Evolutionary conservation across 148 eudicot genomes (phyloP).

Genomic region (Limonium bicolor): DNA sequence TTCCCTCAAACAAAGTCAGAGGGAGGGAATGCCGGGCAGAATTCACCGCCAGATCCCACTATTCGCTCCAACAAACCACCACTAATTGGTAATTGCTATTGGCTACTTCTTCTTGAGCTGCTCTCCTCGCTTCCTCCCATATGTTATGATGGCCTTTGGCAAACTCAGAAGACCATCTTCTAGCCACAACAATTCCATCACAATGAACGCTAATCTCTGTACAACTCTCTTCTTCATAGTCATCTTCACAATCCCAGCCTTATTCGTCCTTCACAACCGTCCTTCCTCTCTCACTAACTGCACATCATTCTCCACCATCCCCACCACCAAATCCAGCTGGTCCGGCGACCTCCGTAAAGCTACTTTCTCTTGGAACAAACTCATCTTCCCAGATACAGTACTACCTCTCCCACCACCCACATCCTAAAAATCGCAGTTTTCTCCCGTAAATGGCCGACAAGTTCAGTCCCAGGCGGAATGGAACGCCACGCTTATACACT

Average conservation of each 20-base stretch:
- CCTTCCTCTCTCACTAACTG: slow-evolving; percentile 15
- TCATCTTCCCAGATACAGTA: slow-evolving; percentile 8
- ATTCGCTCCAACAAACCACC: too few relatives aligned
- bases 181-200: too few relatives aligned
- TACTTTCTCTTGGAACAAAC: slow-evolving; percentile 63
- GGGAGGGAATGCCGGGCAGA: too few relatives aligned
- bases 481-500: slow-evolving; percentile 78
- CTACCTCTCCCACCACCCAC: slow-evolving; percentile 15
- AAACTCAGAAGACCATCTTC: too few relatives aligned
- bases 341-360: slow-evolving; percentile 52
- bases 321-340: too few relatives aligned
- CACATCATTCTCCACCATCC: neutral
- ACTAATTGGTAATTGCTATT: too few relatives aligned
- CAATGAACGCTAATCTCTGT: slow-evolving; percentile 31
- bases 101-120: too few relatives aligned
- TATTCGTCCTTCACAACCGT: slow-evolving; percentile 48
- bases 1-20: too few relatives aligned
- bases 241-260: slow-evolving; percentile 45
- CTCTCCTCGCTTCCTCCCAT: too few relatives aligned
- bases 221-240: slow-evolving; percentile 46
- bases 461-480: slow-evolving; percentile 71
- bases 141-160: too few relatives aligned
- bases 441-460: slow-evolving; percentile 59
- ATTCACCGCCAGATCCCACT: too few relatives aligned
- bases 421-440: slow-evolving; percentile 54